These are phyloP conservation scores for Babesia ovis DNA, from an alignment of 169 alveolate genomes.

Conservation along the genomic window DNA sequence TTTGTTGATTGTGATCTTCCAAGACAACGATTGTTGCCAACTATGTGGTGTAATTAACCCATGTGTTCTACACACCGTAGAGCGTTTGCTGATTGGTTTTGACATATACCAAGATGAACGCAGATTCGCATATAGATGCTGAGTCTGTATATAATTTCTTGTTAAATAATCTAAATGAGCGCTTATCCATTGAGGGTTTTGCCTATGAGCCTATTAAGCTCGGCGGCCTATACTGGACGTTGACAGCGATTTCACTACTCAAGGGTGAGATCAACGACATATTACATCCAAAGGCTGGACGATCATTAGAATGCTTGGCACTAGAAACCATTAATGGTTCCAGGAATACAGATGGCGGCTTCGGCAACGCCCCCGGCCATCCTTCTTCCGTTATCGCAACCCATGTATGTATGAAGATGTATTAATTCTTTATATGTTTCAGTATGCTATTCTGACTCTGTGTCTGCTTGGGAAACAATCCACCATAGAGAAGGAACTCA, in stretches of 20 bases:
- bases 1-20: background rate
- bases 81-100: background rate
- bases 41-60: background rate
- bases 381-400: constrained; percentile 76
- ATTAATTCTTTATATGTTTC: background rate
- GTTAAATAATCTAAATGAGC: constrained; percentile 40
- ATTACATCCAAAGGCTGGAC: constrained; percentile 58
- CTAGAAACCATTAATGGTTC: constrained; percentile 50
- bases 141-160: constrained; percentile 60
- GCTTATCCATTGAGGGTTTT: constrained; percentile 72
- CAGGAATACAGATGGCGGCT: constrained; percentile 74
- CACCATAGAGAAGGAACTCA: constrained; percentile 72
- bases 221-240: constrained; percentile 75
- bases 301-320: constrained; percentile 48
- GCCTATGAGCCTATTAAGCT: constrained; percentile 74
- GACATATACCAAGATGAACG: background rate
- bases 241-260: constrained; percentile 70
- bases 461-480: constrained; percentile 77
- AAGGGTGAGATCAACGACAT: constrained; percentile 55
- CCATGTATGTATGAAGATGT: constrained; percentile 45
- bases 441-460: constrained; percentile 85
- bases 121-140: constrained; percentile 1
- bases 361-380: constrained; percentile 72
- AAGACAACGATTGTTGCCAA: background rate
- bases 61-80: background rate